Evolutionary conservation across 2,329 filamentous ascomycete genomes (phyloP).

Genomic region (Curvularia lunata): DNA sequence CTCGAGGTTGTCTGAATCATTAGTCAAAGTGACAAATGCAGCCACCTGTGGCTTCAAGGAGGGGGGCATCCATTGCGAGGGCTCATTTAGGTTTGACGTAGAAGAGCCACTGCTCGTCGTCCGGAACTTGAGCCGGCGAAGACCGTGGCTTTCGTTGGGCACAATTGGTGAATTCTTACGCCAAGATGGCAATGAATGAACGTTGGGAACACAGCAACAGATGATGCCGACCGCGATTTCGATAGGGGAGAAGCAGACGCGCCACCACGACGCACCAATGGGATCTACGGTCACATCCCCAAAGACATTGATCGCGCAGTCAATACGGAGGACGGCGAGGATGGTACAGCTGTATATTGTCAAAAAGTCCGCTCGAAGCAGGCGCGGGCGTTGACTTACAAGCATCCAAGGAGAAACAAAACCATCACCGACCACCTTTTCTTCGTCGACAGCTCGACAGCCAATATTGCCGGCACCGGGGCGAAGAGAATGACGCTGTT

Average conservation of each 20-base stretch:
- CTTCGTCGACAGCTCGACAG: conserved; percentile 19
- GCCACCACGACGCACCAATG: conserved; percentile 30
- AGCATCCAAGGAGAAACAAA: conserved; percentile 25
- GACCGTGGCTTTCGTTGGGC: conserved; percentile 19
- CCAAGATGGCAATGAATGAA: conserved; percentile 20
- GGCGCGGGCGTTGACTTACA: conserved; percentile 16
- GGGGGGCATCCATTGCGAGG: conserved; percentile 23
- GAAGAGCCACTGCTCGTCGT: conserved; percentile 25
- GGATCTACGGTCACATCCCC: conserved; percentile 21
- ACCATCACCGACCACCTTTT: conserved; percentile 20
- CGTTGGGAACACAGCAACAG: conserved; percentile 28
- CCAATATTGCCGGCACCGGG: conserved; percentile 20
- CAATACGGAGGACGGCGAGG: conserved; percentile 28
- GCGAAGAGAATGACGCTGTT: conserved; percentile 22
- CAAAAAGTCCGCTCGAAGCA: not conserved
- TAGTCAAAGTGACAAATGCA: conserved; percentile 28
- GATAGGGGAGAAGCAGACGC: conserved; percentile 29
- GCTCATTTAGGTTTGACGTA: conserved; percentile 23
- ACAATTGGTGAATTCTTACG: conserved; percentile 13
- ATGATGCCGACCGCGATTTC: conserved; percentile 30
- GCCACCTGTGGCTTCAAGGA: conserved; percentile 19
- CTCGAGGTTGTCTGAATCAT: conserved; percentile 17
- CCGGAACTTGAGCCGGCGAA: conserved; percentile 26
- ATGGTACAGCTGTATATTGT: conserved; percentile 22
- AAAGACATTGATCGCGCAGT: conserved; percentile 28